Conservation (phyloP, 345 rosid genomes). For the Salix suchowensis region DNA sequence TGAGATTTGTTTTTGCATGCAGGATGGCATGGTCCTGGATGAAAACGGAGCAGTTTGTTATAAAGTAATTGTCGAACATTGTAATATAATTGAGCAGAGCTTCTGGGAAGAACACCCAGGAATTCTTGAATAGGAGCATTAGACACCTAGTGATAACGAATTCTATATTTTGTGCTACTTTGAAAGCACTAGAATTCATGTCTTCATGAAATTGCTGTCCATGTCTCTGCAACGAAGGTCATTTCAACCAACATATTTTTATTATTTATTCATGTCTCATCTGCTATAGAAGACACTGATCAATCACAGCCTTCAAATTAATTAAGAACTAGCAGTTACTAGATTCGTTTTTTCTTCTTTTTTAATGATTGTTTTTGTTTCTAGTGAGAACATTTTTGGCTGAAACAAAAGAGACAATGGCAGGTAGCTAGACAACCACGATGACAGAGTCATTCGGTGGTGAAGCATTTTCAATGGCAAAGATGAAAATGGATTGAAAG, state of each 20-base stretch:
- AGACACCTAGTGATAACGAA: background rate
- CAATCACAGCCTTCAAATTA: background rate
- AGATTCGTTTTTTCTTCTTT: background rate
- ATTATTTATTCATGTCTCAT: too few species aligned
- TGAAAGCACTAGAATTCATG: background rate
- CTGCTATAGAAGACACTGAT: too few species aligned
- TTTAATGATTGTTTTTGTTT: background rate
- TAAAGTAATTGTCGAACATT: slow-evolving; percentile 39
- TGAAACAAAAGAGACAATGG: background rate
- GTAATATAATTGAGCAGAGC: slow-evolving; percentile 56
- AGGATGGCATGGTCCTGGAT: slow-evolving; percentile 21
- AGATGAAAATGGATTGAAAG: background rate
- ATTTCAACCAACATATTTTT: too few species aligned
- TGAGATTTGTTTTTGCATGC: slow-evolving; percentile 13
- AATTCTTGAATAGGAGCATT: slow-evolving; percentile 33
- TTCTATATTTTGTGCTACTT: background rate
- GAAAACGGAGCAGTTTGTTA: slow-evolving; percentile 25
- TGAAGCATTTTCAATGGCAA: background rate
- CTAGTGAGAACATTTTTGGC: background rate
- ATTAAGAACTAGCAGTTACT: background rate
- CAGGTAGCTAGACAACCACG: background rate
- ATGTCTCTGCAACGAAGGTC: too few species aligned
- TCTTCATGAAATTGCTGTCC: background rate
- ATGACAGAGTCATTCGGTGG: background rate
- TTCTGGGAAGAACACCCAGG: slow-evolving; percentile 60